These are phyloP conservation scores for Pleurozium schreberi DNA, from an alignment of 225 moss, liverwort and hornwort genomes.

Conservation along the genomic window DNA sequence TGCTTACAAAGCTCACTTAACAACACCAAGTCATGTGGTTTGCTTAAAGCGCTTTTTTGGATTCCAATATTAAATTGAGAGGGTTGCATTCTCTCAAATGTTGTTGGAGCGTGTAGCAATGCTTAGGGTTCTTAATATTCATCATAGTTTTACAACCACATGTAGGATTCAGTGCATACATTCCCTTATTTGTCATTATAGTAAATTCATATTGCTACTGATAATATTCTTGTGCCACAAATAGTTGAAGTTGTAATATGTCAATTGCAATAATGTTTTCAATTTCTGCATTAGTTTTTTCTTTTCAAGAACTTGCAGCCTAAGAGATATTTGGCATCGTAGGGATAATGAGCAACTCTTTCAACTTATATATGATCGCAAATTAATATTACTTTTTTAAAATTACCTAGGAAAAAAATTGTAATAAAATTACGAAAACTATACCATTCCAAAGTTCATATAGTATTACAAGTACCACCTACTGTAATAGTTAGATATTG, in stretches of 20 bases:
- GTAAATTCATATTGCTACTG: not conserved
- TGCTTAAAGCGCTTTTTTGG: too few species aligned
- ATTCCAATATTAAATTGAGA: too few species aligned
- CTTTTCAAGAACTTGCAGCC: not conserved
- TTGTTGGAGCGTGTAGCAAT: too few species aligned
- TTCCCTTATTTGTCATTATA: not conserved
- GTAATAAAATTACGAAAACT: too few species aligned
- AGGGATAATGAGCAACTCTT: not conserved
- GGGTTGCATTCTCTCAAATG: too few species aligned
- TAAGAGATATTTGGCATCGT: not conserved
- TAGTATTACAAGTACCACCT: not conserved
- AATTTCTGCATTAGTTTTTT: not conserved
- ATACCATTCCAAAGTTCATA: not conserved
- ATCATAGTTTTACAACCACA: not conserved
- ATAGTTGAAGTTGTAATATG: not conserved
- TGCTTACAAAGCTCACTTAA: too few species aligned
- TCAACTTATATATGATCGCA: not conserved
- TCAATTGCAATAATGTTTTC: not conserved
- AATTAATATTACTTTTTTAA: not conserved
- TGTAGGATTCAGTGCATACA: fast-evolving
- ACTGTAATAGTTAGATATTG: not conserved
- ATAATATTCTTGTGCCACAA: not conserved
- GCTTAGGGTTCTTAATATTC: not conserved
- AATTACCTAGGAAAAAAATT: too few species aligned
- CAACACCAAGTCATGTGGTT: too few species aligned